Conservation (phyloP, 1,284 basidiomycete genomes). For the Heterobasidion parviporum region DNA sequence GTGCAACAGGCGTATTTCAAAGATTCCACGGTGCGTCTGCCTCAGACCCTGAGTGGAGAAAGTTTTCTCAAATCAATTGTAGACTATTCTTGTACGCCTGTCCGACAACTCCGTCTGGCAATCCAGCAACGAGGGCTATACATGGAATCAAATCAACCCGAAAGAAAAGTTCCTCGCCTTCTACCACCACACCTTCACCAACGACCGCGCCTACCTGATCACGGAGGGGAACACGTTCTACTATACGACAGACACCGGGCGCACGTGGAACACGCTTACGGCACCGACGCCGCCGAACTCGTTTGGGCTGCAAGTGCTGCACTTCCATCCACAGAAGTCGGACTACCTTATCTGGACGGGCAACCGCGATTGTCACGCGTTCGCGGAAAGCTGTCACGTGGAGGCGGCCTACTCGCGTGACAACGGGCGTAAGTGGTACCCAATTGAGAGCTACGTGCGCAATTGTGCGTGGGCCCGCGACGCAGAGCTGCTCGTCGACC, state of each 20-base stretch:
- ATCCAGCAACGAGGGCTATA: conserved; percentile 91
- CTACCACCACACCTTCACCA: conserved; percentile 75
- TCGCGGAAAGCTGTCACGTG: conserved; percentile 51
- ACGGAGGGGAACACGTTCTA: conserved; percentile 60
- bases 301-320: conserved; percentile 70
- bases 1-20: conserved; percentile 83
- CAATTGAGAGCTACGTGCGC: conserved; percentile 81
- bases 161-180: conserved; percentile 71
- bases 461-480: conserved; percentile 93
- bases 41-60: background rate
- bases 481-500: conserved; percentile 70
- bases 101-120: conserved; percentile 81
- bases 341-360: conserved; percentile 93
- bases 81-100: conserved; percentile 83
- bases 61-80: conserved; percentile 11
- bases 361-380: conserved; percentile 52
- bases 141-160: conserved; percentile 67
- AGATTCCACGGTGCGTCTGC: conserved; percentile 47
- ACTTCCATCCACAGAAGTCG: conserved; percentile 78
- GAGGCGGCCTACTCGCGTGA: conserved; percentile 69
- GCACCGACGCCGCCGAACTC: conserved; percentile 73
- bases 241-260: conserved; percentile 81
- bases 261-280: conserved; percentile 55
- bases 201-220: conserved; percentile 86
- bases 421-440: conserved; percentile 73